Conservation (phyloP, 805 yeast genomes). For the Pichia gijzeniarum region DNA sequence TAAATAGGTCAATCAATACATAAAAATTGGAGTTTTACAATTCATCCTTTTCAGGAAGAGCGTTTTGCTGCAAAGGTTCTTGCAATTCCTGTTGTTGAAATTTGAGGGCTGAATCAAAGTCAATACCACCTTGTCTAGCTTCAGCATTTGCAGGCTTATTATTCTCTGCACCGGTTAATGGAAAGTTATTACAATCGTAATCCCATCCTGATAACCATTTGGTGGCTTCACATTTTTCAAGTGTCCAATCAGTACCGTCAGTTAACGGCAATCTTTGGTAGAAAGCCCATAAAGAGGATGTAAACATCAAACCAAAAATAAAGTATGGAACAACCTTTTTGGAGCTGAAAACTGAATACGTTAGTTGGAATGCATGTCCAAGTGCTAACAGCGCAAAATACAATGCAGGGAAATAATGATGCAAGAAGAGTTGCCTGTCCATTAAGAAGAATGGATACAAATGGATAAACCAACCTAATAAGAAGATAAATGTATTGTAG, state of each 20-base stretch:
- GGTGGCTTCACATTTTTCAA: conserved; percentile 52
- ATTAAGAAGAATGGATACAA: conserved; percentile 72
- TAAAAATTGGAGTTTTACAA: not conserved
- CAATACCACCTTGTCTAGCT: conserved; percentile 10
- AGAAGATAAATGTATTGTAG: conserved; percentile 52
- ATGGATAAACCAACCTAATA: conserved; percentile 68
- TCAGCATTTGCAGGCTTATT: conserved; percentile 8
- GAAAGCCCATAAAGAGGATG: conserved; percentile 49
- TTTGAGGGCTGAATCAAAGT: conserved; percentile 18
- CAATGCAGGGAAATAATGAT: conserved; percentile 88
- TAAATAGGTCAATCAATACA: not conserved
- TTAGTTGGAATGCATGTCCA: conserved; percentile 29
- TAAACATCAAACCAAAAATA: conserved; percentile 42
- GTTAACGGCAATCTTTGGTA: conserved; percentile 61
- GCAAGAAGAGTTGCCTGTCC: conserved; percentile 91
- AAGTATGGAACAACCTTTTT: conserved; percentile 40
- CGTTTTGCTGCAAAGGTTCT: not conserved
- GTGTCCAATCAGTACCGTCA: conserved; percentile 79
- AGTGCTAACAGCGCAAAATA: conserved; percentile 52
- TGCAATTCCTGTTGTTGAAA: conserved; percentile 5
- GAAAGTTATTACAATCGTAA: conserved; percentile 67
- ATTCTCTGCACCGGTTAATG: conserved; percentile 18
- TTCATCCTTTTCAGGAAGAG: conserved; percentile 8
- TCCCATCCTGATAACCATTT: conserved; percentile 73
- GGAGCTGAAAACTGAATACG: conserved; percentile 27